Percentiles rank a stretch among this genome's conserved stretches.
Evolutionary conservation across 805 yeast species (phyloP).

Genomic region (Ogataea nitratoaversa): DNA sequence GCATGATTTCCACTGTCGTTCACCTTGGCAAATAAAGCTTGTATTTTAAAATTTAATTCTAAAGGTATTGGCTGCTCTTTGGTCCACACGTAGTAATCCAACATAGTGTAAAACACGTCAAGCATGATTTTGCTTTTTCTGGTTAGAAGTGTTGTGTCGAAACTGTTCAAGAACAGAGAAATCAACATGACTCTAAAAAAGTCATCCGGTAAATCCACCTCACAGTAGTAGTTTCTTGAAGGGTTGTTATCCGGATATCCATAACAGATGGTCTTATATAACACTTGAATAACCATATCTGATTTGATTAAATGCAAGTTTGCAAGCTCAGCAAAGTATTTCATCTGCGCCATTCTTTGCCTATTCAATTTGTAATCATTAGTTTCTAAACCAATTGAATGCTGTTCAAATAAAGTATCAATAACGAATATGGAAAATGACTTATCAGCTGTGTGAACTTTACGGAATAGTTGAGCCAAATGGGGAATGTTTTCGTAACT

Average conservation of each 20-base stretch:
- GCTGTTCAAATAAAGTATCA: conserved; percentile 63
- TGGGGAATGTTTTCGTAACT: conserved; percentile 50
- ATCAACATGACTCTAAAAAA: conserved; percentile 67
- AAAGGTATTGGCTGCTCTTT: conserved; percentile 61
- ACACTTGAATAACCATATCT: conserved; percentile 43
- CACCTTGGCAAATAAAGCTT: conserved; percentile 34
- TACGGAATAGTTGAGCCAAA: conserved; percentile 46
- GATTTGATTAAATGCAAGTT: conserved; percentile 44
- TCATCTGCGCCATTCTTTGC: conserved; percentile 55
- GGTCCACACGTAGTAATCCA: conserved; percentile 67
- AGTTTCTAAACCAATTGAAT: conserved; percentile 60
- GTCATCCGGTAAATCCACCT: conserved; percentile 60
- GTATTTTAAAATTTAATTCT: conserved; percentile 53
- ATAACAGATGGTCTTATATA: conserved; percentile 54
- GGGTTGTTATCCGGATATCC: conserved; percentile 68
- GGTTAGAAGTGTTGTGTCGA: conserved; percentile 10
- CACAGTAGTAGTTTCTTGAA: conserved; percentile 33
- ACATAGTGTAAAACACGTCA: conserved; percentile 45
- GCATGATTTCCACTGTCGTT: conserved; percentile 31
- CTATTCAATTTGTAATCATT: conserved; percentile 59
- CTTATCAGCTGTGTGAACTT: conserved; percentile 32
- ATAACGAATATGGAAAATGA: conserved; percentile 43
- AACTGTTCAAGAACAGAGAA: conserved; percentile 36
- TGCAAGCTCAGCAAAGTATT: conserved; percentile 55
- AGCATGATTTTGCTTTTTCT: conserved; percentile 25